A percentile compares a stretch with the other conserved stretches of the same genome.
Conservation (phyloP, 2,329 filamentous ascomycete species). For the Bimuria novae-zelandiae region DNA sequence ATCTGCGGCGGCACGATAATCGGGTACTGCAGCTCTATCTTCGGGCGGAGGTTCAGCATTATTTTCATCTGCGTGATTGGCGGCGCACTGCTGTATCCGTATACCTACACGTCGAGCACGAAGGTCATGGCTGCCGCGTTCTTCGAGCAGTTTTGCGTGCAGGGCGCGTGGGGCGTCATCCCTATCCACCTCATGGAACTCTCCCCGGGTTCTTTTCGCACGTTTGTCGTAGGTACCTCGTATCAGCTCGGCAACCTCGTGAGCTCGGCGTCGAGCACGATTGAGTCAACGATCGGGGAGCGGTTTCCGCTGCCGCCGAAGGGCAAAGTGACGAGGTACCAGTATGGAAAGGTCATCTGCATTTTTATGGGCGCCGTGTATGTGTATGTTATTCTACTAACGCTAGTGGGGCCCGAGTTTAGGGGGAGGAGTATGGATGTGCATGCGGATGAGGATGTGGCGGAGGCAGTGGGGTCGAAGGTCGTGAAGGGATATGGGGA, state of each 20-base stretch:
- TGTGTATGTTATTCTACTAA: slow-evolving; percentile 64
- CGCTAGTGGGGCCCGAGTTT: slow-evolving; percentile 63
- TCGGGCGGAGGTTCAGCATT: slow-evolving; percentile 55
- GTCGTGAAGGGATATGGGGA: slow-evolving; percentile 9
- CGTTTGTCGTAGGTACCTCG: slow-evolving; percentile 73
- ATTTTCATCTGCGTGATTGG: slow-evolving; percentile 62
- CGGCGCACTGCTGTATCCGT: slow-evolving; percentile 81
- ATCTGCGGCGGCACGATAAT: slow-evolving; percentile 53
- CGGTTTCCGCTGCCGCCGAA: slow-evolving; percentile 69
- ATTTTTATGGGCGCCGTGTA: slow-evolving; percentile 91
- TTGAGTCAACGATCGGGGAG: slow-evolving; percentile 76
- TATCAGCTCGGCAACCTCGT: slow-evolving; percentile 81
- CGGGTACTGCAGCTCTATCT: slow-evolving; percentile 52
- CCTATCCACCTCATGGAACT: slow-evolving; percentile 77
- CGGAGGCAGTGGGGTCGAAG: slow-evolving; percentile 24
- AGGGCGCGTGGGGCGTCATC: slow-evolving; percentile 52
- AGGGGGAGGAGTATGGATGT: slow-evolving; percentile 42
- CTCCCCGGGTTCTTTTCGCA: slow-evolving; percentile 72
- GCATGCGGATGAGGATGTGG: slow-evolving; percentile 41
- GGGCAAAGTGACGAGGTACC: slow-evolving; percentile 40
- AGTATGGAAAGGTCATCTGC: slow-evolving; percentile 82
- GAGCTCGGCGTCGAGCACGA: slow-evolving; percentile 71
- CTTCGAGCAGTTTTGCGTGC: slow-evolving; percentile 66
- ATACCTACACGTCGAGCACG: slow-evolving; percentile 69
- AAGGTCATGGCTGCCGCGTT: slow-evolving; percentile 78